These are phyloP conservation scores for Collybia nuda DNA, from an alignment of 768 basidiomycete genomes.

Conservation along the genomic window DNA sequence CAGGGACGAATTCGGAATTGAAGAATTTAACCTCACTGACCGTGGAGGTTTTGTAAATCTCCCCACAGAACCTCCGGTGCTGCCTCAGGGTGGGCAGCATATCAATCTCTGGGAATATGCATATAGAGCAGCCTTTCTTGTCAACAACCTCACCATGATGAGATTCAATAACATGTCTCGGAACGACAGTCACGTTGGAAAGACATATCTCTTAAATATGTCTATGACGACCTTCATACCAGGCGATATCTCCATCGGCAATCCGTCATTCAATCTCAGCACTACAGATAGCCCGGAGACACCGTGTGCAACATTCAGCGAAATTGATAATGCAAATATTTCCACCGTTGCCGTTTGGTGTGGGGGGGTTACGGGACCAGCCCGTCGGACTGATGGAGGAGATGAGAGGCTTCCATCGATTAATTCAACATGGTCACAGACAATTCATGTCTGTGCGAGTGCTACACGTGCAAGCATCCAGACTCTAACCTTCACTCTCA, in stretches of 20 bases:
- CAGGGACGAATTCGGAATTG: neutral
- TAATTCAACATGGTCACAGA: conserved; percentile 21
- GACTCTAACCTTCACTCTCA: conserved; percentile 11
- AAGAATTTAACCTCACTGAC: no score
- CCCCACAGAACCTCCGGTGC: conserved; percentile 6
- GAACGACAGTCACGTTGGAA: conserved; percentile 10
- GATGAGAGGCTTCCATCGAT: conserved; percentile 8
- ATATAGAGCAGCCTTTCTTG: conserved; percentile 17
- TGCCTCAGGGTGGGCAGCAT: conserved; percentile 16
- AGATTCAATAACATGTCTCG: conserved; percentile 14
- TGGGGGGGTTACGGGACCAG: conserved; percentile 14
- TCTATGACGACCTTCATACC: neutral
- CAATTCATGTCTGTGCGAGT: conserved; percentile 15
- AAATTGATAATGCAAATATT: conserved; percentile 15
- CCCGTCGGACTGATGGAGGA: conserved; percentile 18
- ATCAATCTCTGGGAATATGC: conserved; percentile 16
- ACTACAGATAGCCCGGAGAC: neutral
- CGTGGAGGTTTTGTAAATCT: conserved; percentile 5
- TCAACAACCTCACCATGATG: conserved; percentile 13
- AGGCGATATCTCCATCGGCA: conserved; percentile 4
- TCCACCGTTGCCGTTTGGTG: conserved; percentile 20
- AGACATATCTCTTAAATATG: conserved; percentile 5
- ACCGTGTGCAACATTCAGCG: conserved; percentile 16
- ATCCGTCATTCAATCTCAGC: conserved; percentile 1
- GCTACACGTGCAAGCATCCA: conserved; percentile 14